Conservation (phyloP, 768 basidiomycete genomes). For the Tulasnella sp. region DNA sequence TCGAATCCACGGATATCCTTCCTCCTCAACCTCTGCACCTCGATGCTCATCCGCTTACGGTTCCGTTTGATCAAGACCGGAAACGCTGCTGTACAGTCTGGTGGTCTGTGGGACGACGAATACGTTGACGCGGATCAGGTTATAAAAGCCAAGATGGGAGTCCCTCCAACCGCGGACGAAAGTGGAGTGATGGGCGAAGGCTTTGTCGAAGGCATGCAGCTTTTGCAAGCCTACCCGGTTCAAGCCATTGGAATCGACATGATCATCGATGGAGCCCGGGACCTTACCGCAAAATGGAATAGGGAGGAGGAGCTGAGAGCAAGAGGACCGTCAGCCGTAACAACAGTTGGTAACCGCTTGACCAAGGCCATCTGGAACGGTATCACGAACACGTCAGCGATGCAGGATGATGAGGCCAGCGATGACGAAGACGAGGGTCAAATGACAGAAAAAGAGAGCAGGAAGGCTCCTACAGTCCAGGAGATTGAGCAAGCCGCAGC, state of each 20-base stretch:
- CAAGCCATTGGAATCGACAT: slow-evolving; percentile 18
- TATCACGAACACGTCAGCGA: slow-evolving; percentile 12
- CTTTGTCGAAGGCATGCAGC: slow-evolving; percentile 22
- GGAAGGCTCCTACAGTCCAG: background rate
- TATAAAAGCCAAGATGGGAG: background rate
- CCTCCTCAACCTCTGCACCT: slow-evolving; percentile 21
- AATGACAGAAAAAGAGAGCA: slow-evolving; percentile 10
- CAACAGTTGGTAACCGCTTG: slow-evolving; percentile 5
- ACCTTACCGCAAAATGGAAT: slow-evolving; percentile 3
- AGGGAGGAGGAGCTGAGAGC: background rate
- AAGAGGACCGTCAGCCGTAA: background rate
- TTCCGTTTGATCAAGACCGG: slow-evolving; percentile 15
- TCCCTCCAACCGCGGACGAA: background rate
- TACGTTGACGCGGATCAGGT: slow-evolving; percentile 16
- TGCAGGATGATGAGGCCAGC: background rate
- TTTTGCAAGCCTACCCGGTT: slow-evolving; percentile 21
- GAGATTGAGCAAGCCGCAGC: background rate
- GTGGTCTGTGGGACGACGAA: slow-evolving; percentile 22
- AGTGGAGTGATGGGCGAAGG: slow-evolving; percentile 22
- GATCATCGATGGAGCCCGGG: slow-evolving; percentile 19
- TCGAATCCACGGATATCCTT: slow-evolving; percentile 19
- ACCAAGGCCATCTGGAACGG: slow-evolving; percentile 14
- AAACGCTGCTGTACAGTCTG: slow-evolving; percentile 14
- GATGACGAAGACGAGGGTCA: background rate
- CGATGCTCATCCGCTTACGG: slow-evolving; percentile 20